Evolutionary conservation across 1,139 yeast genomes (phyloP), one percentile per base, ranked within the genome.

Genomic region (Starmera stellimalicola): DNA sequence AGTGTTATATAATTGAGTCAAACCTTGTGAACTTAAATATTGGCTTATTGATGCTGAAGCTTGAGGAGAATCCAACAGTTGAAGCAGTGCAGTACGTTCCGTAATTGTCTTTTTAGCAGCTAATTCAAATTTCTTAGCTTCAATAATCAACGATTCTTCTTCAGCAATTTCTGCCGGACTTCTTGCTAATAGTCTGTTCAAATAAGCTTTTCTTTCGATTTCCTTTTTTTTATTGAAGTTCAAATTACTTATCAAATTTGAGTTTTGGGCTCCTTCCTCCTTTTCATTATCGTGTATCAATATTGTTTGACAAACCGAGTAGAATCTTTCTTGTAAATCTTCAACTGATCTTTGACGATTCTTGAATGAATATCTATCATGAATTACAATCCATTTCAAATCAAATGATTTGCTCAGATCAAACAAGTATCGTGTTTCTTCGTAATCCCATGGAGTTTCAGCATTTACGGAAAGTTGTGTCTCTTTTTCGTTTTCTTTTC

Each of bases 151-250:
- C 0, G 95, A 85, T 55, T 93, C 97, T 55, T 91, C 99, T 57
- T 91, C 98, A 0, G 98, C 97, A 27, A 91, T 84, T 53, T 91
- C 98, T 0, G 96, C 95, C 0, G 98, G 96, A 4, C 93, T 78
- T 45, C 99, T 65, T 35, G 76, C 75, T 30, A 91, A 63, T 22
- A 91, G 62, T 42, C 83, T 73, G 46, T 78, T 81, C 34, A 91
- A 62, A 51, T 91, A 91, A 34, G 73, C 73, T 48, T 88, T 91
- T 45, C 98, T 71, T 44, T 79, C 84, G 17, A 70, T 42, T 54
- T 93, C 98, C 43, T 73, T 74, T 17, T 58, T 66, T 31, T 77
- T 79, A 23, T 84, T 75, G 52, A 68, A 91, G 22, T 65, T 58
- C 57, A 78, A 33, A 18, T 48, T 45, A 3, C 57, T 74, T 7